These are phyloP conservation scores for Phoenix roebelenii DNA, from an alignment of 176 grass and related monocot species.

Conservation along the genomic window DNA sequence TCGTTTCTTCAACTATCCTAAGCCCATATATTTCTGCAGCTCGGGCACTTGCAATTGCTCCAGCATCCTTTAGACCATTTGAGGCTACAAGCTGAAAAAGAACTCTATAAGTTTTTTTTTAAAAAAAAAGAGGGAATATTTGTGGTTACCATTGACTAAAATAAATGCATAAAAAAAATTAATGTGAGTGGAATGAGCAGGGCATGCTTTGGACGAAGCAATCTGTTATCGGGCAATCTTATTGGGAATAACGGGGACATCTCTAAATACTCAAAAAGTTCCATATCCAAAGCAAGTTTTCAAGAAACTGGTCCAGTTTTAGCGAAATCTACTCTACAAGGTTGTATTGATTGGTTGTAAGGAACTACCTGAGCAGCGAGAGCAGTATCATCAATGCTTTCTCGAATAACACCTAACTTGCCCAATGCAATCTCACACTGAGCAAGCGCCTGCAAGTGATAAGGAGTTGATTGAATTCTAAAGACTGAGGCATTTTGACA, in stretches of 20 bases:
- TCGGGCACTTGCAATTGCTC: constrained; percentile 42
- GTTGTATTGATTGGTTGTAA: too few relatives aligned
- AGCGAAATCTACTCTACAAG: too few relatives aligned
- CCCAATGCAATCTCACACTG: constrained; percentile 43
- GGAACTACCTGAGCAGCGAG: constrained; percentile 38
- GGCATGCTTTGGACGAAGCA: too few relatives aligned
- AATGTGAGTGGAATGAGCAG: not conserved
- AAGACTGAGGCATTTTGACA: not conserved
- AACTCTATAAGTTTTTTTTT: too few relatives aligned
- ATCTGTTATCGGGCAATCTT: too few relatives aligned
- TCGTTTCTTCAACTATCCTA: constrained; percentile 33
- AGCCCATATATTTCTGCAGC: constrained; percentile 43
- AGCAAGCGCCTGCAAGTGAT: constrained; percentile 33
- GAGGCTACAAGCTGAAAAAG: constrained; percentile 34
- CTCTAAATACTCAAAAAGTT: too few relatives aligned
- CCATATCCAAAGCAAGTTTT: too few relatives aligned
- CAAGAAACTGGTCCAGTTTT: too few relatives aligned
- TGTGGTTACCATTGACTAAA: too few relatives aligned
- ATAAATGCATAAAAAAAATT: too few relatives aligned
- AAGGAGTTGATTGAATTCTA: not conserved
- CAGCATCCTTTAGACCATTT: constrained; percentile 41
- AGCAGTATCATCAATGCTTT: constrained; percentile 40
- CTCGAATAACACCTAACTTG: constrained; percentile 27
- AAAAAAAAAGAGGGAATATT: too few relatives aligned
- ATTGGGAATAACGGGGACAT: too few relatives aligned